Conservation (phyloP, 352 stramenopile genomes). For the Phytophthora podocarpi region DNA sequence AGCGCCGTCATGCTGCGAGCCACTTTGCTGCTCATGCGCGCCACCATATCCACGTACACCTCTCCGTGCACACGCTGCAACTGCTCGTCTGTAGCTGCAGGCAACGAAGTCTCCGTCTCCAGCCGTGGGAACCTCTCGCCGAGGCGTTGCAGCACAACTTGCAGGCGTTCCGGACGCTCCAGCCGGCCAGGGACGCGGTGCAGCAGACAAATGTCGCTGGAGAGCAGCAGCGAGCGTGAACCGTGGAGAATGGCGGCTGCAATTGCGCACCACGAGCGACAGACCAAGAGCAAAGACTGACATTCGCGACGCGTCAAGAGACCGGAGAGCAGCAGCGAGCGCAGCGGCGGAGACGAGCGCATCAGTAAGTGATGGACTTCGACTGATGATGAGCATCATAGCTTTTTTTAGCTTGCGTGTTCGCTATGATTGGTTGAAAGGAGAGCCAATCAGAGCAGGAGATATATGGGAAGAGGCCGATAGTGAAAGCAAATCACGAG, state of each 20-base stretch:
- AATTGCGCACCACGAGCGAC: conserved; percentile 36
- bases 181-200: conserved; percentile 48
- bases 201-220: conserved; percentile 50
- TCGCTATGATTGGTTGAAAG: too few relatives aligned
- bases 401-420: too few relatives aligned
- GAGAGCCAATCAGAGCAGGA: too few relatives aligned
- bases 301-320: conserved; percentile 27
- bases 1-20: conserved; percentile 61
- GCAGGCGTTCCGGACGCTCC: conserved; percentile 62
- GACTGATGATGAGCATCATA: too few relatives aligned
- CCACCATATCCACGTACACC: conserved; percentile 61
- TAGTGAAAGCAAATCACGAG: too few relatives aligned
- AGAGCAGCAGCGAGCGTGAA: conserved; percentile 46
- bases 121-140: conserved; percentile 40
- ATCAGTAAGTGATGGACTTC: conserved; percentile 17
- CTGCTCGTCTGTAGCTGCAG: conserved; percentile 49
- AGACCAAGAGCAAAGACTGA: conserved; percentile 25
- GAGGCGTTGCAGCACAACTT: conserved; percentile 45
- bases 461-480: too few relatives aligned
- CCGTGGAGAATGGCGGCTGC: conserved; percentile 33
- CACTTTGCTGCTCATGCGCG: conserved; percentile 59
- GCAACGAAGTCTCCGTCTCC: conserved; percentile 23
- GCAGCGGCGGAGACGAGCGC: conserved; percentile 19
- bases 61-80: conserved; percentile 62
- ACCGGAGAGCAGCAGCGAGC: conserved; percentile 20